Evolutionary conservation across 768 basidiomycete species (phyloP).

Genomic region (Podaxis sp.): DNA sequence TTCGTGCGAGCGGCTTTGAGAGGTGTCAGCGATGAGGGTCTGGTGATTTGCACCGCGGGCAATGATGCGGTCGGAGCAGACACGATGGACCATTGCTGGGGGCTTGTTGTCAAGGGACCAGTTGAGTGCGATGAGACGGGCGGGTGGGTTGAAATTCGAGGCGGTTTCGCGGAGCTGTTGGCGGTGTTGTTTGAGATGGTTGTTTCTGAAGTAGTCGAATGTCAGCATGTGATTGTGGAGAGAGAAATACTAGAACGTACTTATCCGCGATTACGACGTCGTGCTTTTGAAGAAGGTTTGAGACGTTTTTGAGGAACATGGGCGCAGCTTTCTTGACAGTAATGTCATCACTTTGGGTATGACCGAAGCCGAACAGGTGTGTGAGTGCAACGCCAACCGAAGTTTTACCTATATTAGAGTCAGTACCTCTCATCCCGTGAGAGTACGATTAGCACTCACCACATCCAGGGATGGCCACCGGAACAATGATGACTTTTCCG

Average conservation of each 20-base stretch:
- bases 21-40: slow-evolving; percentile 60
- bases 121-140: slow-evolving; percentile 78
- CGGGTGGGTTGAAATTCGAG: slow-evolving; percentile 43
- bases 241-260: slow-evolving; percentile 41
- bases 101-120: slow-evolving; percentile 64
- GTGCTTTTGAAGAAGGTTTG: slow-evolving; percentile 53
- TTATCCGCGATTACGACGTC: slow-evolving; percentile 93
- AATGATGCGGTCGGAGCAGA: slow-evolving; percentile 76
- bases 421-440: slow-evolving; percentile 15
- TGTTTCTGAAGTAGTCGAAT: slow-evolving; percentile 55
- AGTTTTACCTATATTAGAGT: slow-evolving; percentile 73
- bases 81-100: slow-evolving; percentile 62
- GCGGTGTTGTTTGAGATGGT: slow-evolving; percentile 85
- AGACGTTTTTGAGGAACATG: slow-evolving; percentile 72
- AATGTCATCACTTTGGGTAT: slow-evolving; percentile 94
- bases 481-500: slow-evolving; percentile 82
- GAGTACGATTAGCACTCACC: slow-evolving; percentile 52
- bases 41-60: slow-evolving; percentile 85
- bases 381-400: slow-evolving; percentile 75
- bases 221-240: neutral
- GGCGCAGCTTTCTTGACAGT: slow-evolving; percentile 71
- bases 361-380: slow-evolving; percentile 82
- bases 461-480: slow-evolving; percentile 90
- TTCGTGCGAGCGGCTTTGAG: slow-evolving; percentile 60
- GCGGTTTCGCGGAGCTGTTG: slow-evolving; percentile 59